phyloP scores from a whole-genome alignment of 2,329 filamentous ascomycete species.

The Chalara sp. region DNA sequence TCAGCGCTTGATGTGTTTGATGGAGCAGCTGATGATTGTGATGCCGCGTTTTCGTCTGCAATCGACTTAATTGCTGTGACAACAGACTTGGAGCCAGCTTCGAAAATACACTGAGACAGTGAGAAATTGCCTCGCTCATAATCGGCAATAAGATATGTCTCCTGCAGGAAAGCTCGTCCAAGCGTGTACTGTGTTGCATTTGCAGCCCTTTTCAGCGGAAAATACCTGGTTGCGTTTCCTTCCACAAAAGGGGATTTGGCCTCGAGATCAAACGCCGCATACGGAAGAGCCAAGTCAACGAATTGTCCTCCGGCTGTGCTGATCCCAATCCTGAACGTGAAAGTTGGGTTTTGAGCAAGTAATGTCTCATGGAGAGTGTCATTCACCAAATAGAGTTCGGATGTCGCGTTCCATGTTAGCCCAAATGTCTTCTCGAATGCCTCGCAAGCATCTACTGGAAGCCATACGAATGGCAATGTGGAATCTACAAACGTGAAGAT shows the following conservation, averaged over 20 bases:
- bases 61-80: neutral
- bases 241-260: conserved; percentile 27
- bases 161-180: conserved; percentile 34
- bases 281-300: conserved; percentile 30
- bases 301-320: conserved; percentile 18
- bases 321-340: conserved; percentile 30
- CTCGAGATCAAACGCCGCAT: conserved; percentile 30
- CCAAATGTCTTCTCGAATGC: conserved; percentile 29
- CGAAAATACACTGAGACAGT: neutral
- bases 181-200: conserved; percentile 30
- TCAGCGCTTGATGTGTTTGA: neutral
- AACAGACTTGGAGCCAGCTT: neutral
- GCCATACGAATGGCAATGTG: conserved; percentile 33
- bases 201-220: conserved; percentile 30
- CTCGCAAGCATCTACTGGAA: conserved; percentile 29
- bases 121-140: conserved; percentile 26
- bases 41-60: neutral
- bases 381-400: conserved; percentile 30
- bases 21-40: neutral
- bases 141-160: conserved; percentile 28
- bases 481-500: conserved; percentile 29
- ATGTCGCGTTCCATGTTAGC: conserved; percentile 28
- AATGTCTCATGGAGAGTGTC: conserved; percentile 18
- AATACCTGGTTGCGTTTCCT: conserved; percentile 26
- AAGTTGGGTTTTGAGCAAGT: conserved; percentile 22